A percentile compares a stretch with the other conserved stretches of the same genome.
Evolutionary conservation across 106 monocot species (phyloP).

Genomic region (Dendrobium catenatum): DNA sequence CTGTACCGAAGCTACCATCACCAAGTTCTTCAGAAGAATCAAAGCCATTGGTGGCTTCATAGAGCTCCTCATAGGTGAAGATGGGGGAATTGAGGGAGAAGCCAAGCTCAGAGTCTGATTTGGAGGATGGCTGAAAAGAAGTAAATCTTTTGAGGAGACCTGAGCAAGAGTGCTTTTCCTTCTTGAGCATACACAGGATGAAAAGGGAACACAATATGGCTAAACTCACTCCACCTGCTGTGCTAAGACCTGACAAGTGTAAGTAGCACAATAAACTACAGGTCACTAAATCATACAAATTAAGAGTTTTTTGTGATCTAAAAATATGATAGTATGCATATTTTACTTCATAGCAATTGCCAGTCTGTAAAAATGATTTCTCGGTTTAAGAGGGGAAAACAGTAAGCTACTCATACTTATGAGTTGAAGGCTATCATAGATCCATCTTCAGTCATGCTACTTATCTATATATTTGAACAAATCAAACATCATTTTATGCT

Average conservation of each 20-base stretch:
- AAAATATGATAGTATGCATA: no score
- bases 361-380: no score
- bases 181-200: neutral
- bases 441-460: neutral
- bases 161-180: neutral
- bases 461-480: neutral
- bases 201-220: neutral
- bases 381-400: neutral
- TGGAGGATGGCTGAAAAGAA: conserved; percentile 7
- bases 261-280: neutral
- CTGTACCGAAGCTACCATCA: conserved; percentile 26
- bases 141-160: neutral
- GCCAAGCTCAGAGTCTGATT: neutral
- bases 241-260: neutral
- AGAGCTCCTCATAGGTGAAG: conserved; percentile 19
- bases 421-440: neutral
- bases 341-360: no score
- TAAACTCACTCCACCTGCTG: neutral
- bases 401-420: neutral
- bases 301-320: neutral
- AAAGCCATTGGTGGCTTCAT: conserved; percentile 16
- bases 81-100: neutral
- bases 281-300: neutral
- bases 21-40: conserved; percentile 13
- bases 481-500: no score